Evolutionary conservation across 2,329 filamentous ascomycete genomes (phyloP).

Genomic region (Fusarium sp.): DNA sequence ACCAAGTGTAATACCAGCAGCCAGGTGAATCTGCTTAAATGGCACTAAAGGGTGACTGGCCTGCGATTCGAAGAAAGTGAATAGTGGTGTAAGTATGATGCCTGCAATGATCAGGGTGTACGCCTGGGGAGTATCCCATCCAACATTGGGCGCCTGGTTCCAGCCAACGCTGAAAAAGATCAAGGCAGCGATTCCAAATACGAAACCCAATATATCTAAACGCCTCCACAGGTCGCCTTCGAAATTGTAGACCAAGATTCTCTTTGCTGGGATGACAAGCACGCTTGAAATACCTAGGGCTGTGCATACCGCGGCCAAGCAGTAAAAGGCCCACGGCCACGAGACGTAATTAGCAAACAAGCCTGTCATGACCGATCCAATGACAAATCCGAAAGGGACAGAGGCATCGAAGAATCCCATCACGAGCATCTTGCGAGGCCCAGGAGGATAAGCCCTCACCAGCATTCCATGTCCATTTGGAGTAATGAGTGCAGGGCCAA

Average conservation of each 20-base stretch:
- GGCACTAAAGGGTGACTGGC: conserved; percentile 38
- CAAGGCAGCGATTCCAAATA: conserved; percentile 24
- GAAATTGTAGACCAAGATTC: conserved; percentile 34
- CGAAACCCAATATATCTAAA: conserved; percentile 28
- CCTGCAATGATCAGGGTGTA: conserved; percentile 37
- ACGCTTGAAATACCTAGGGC: conserved; percentile 34
- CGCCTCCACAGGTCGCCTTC: conserved; percentile 40
- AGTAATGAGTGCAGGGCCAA: conserved; percentile 36
- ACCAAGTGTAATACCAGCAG: conserved; percentile 26
- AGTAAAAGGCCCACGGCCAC: conserved; percentile 42
- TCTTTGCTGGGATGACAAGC: conserved; percentile 33
- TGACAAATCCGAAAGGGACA: conserved; percentile 36
- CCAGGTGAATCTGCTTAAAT: conserved; percentile 29
- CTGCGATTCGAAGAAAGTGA: conserved; percentile 30
- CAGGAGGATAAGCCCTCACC: conserved; percentile 38
- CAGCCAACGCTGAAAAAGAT: conserved; percentile 38
- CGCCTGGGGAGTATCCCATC: conserved; percentile 21
- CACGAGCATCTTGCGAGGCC: conserved; percentile 34
- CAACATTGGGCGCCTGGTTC: conserved; percentile 36
- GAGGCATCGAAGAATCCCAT: conserved; percentile 40
- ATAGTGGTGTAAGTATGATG: conserved; percentile 16
- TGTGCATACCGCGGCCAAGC: conserved; percentile 30
- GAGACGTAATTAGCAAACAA: conserved; percentile 35
- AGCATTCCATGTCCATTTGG: conserved; percentile 38
- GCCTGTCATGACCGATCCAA: conserved; percentile 39